Evolutionary conservation across 345 rosid genomes (phyloP), one percentile per base, ranked within the genome.

Genomic region (Cardamine occulta): DNA sequence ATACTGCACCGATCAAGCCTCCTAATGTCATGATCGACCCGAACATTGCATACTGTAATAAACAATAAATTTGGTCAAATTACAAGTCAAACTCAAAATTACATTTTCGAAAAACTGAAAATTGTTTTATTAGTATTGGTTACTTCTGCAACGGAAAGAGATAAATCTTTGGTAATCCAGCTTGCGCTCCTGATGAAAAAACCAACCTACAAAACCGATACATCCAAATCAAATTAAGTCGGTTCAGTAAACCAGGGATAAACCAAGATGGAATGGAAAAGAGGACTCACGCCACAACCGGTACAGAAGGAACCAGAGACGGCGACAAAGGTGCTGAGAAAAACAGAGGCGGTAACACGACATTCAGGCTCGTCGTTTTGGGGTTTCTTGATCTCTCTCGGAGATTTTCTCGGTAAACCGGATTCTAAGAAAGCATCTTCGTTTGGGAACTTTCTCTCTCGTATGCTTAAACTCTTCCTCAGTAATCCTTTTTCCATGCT

Each of bases 301-400:
- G 63, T 66, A 14, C 75, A 66, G 73, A 81, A 82, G 54, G 87
- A 84, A 40, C 85, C 86, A 39, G 78, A 77, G 29, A 84, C 78
- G 12, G 88, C 87, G 18, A 85, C 82, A 13, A 76, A 60, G n/a
- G 87, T 83, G 83, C 88, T 75, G 69, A 83, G 64, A 34, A 79
- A 52, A 23, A 83, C 79, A 64, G 66, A 37, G 56, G 60, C 65
- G 10, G 83, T 80, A 34, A 63, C 74, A 60, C 75, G 70, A 73
- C 71, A 79, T 26, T 79, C 82, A 15, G 0, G 66, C 13, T 74
- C 79, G 74, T 71, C 82, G 76, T 79, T 70, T 64, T 47, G 66
- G 3, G 29, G 47, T 64, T 77, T 71, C 68, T 77, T 77, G 9
- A 57, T 1, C n/a, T 45, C 72, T 70, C 72, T 70, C 0, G 80